phyloP scores from a whole-genome alignment of 495 filamentous ascomycete species.

The Talaromyces borbonicus region DNA sequence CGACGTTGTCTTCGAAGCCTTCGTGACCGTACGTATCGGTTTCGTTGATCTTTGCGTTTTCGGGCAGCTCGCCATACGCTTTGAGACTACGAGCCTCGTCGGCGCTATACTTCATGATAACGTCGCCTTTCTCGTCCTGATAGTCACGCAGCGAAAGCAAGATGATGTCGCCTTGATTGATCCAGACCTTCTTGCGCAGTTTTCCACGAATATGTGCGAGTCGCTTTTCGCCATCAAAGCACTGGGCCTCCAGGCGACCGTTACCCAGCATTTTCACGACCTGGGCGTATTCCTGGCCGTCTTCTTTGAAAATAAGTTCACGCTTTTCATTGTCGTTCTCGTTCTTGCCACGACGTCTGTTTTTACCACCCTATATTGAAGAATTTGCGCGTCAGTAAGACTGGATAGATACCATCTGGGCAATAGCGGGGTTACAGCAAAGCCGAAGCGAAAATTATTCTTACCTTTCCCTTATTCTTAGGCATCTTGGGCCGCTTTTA shows the following conservation, averaged over 20 bases:
- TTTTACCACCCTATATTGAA: slow-evolving; percentile 89
- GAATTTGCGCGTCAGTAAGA: neutral
- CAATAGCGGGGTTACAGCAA: slow-evolving; percentile 4
- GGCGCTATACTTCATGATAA: slow-evolving; percentile 97
- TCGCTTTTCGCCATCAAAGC: slow-evolving; percentile 81
- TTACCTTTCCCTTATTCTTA: slow-evolving; percentile 98
- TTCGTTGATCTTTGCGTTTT: slow-evolving; percentile 99
- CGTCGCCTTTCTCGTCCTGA: slow-evolving; percentile 97
- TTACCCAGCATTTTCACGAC: slow-evolving; percentile 98
- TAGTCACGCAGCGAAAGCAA: slow-evolving; percentile 94
- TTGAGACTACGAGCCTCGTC: slow-evolving; percentile 93
- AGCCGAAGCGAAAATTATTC: slow-evolving; percentile 19
- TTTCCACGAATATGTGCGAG: slow-evolving; percentile 61
- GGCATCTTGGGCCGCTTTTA: slow-evolving; percentile 56
- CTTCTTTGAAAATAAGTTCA: slow-evolving; percentile 97
- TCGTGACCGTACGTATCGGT: slow-evolving; percentile 80
- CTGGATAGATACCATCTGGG: neutral
- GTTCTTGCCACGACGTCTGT: slow-evolving; percentile 97
- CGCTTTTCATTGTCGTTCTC: slow-evolving; percentile 99
- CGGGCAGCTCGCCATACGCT: slow-evolving; percentile 93
- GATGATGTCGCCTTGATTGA: slow-evolving; percentile 99
- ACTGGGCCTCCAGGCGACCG: slow-evolving; percentile 90
- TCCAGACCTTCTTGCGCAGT: slow-evolving; percentile 97
- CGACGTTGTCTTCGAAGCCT: slow-evolving; percentile 49
- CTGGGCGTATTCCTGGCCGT: slow-evolving; percentile 98